These are phyloP conservation scores for Mycena galericulata DNA, from an alignment of 768 basidiomycete genomes.

Conservation along the genomic window DNA sequence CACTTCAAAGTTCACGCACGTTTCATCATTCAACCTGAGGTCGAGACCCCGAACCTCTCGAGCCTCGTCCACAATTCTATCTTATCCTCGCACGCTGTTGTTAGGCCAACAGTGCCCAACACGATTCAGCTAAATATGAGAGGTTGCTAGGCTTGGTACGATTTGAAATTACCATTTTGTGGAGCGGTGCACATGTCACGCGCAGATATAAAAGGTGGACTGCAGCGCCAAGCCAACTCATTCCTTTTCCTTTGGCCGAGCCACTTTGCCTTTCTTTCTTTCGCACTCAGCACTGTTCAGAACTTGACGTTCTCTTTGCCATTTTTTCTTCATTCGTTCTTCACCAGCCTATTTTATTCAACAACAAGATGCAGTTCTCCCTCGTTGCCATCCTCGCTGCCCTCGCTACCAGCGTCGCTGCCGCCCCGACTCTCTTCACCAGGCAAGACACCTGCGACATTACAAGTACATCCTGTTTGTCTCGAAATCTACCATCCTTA, in stretches of 20 bases:
- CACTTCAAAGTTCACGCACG: too few species aligned
- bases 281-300: neutral
- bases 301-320: conserved; percentile 21
- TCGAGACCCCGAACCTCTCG: too few species aligned
- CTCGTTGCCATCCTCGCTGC: conserved; percentile 24
- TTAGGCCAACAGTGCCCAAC: too few species aligned
- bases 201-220: too few species aligned
- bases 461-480: conserved; percentile 27
- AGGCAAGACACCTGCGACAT: conserved; percentile 20
- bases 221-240: too few species aligned
- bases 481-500: neutral
- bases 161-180: too few species aligned
- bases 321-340: neutral
- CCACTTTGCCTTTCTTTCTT: conserved; percentile 18
- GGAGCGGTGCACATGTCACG: too few species aligned
- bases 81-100: too few species aligned
- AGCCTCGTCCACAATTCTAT: too few species aligned
- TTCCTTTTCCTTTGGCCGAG: conserved; percentile 18
- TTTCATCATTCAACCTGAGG: too few species aligned
- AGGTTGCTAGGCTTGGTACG: too few species aligned
- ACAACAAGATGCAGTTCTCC: conserved; percentile 32
- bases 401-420: conserved; percentile 19
- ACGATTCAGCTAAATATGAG: too few species aligned
- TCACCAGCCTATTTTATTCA: neutral
- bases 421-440: conserved; percentile 15